Evolutionary conservation across 257 asterid species (phyloP).

Genomic region (Avicennia marina): DNA sequence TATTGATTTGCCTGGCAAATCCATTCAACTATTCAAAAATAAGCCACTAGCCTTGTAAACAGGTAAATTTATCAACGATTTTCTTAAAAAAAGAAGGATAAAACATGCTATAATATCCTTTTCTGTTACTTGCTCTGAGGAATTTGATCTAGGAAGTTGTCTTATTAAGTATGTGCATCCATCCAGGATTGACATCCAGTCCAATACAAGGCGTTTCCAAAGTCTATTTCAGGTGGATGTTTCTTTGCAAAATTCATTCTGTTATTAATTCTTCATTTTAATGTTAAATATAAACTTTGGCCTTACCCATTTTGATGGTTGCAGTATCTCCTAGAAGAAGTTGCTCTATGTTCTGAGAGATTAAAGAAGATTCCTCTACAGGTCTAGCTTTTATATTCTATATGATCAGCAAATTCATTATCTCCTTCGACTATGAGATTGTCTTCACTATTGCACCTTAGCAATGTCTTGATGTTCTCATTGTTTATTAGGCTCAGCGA

Average conservation of each 20-base stretch:
- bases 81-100: no score
- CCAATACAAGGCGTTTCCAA: slow-evolving; percentile 81
- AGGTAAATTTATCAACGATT: no score
- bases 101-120: no score
- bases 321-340: slow-evolving; percentile 91
- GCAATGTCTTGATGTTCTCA: slow-evolving; percentile 6
- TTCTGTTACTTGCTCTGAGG: no score
- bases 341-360: slow-evolving; percentile 63
- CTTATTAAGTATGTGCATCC: no score
- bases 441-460: slow-evolving; percentile 8
- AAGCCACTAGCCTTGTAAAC: no score
- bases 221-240: slow-evolving; percentile 72
- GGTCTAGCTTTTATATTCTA: slow-evolving; percentile 37
- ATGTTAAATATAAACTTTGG: background rate
- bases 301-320: slow-evolving; percentile 15
- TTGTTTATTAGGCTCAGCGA: slow-evolving; percentile 62
- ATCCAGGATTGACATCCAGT: slow-evolving; percentile 91
- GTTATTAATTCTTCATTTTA: background rate
- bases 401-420: background rate
- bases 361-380: slow-evolving; percentile 78
- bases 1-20: no score
- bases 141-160: no score
- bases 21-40: no score
- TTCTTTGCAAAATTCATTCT: background rate
- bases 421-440: slow-evolving; percentile 2